Evolutionary conservation across 208 protist genomes (phyloP).

Genomic region (Leishmania lainsoni): DNA sequence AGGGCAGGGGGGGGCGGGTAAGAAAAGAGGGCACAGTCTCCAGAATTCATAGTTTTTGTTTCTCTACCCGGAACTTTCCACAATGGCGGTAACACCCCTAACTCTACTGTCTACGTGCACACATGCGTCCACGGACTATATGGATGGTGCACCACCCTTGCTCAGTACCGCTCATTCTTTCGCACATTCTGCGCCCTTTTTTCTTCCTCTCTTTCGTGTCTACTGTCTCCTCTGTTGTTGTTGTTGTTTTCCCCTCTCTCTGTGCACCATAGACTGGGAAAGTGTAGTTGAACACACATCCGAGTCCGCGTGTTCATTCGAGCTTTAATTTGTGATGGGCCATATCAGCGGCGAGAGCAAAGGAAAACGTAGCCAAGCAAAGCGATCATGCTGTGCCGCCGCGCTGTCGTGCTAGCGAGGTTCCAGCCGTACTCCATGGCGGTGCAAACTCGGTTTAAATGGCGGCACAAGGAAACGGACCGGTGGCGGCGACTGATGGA

Average conservation of each 20-base stretch:
- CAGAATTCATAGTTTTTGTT: background rate
- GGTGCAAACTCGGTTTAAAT: slow-evolving; percentile 89
- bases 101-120: background rate
- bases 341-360: background rate
- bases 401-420: slow-evolving; percentile 34
- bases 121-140: background rate
- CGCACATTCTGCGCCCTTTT: background rate
- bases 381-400: slow-evolving; percentile 19
- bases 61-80: background rate
- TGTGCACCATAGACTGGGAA: background rate
- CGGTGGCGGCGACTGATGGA: slow-evolving; percentile 92
- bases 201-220: background rate
- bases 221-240: background rate
- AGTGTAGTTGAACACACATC: background rate
- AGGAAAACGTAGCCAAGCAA: too few species aligned
- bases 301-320: background rate
- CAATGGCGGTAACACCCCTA: background rate
- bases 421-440: slow-evolving; percentile 91
- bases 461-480: slow-evolving; percentile 92
- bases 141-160: background rate
- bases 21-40: background rate
- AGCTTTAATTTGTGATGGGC: background rate
- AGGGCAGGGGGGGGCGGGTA: background rate
- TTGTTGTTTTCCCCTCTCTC: background rate
- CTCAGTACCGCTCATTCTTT: background rate